Evolutionary conservation across 208 protist genomes (phyloP).

Genomic region (Acanthamoeba sp.): DNA sequence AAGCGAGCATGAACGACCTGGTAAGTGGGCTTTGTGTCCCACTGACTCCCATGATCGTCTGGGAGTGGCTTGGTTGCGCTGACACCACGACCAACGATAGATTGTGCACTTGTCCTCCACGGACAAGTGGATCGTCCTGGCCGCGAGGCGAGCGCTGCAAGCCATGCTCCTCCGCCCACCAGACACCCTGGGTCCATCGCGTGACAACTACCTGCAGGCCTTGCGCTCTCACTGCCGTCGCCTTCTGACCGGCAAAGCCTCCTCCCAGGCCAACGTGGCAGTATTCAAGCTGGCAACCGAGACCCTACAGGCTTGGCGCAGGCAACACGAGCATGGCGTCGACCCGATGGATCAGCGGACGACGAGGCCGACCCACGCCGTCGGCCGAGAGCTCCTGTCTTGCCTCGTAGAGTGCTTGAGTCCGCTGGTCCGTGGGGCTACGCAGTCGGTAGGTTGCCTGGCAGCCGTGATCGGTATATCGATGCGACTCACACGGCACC

Average conservation of each 20-base stretch:
- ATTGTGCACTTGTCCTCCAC: not conserved
- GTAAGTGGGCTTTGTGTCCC: no score
- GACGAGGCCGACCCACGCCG: not conserved
- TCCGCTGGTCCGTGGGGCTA: not conserved
- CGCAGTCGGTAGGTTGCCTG: not conserved
- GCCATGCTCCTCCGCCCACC: not conserved
- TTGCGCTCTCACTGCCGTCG: not conserved
- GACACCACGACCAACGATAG: not conserved
- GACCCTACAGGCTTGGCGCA: not conserved
- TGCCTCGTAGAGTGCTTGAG: not conserved
- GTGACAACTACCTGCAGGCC: not conserved
- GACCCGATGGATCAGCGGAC: not conserved
- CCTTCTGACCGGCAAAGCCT: not conserved
- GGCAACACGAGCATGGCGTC: not conserved
- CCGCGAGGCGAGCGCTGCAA: not conserved
- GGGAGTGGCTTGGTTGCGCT: no score
- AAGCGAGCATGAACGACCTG: not conserved
- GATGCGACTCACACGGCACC: not conserved
- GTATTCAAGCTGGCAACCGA: not conserved
- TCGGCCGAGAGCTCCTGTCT: not conserved
- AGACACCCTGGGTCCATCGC: not conserved
- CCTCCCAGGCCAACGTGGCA: not conserved
- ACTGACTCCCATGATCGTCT: no score
- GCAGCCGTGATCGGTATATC: not conserved
- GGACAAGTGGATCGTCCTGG: not conserved